phyloP scores from a whole-genome alignment of 345 rosid species.

The Linum trigynum region DNA sequence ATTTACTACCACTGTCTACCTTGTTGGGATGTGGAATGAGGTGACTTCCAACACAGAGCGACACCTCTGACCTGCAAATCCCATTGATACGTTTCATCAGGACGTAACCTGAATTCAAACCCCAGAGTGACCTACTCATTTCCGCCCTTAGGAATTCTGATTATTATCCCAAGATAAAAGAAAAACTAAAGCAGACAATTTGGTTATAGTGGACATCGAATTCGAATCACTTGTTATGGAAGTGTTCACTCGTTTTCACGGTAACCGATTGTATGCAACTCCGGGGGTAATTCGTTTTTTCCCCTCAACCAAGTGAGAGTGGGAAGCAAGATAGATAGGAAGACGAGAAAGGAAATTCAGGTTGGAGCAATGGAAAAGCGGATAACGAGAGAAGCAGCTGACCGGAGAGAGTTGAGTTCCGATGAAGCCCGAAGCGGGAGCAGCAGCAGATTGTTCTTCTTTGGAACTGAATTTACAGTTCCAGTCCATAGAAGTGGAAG shows the following conservation, averaged over 20 bases:
- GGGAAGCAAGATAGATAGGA: neutral
- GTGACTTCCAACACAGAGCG: conserved; percentile 48
- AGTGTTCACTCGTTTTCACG: neutral
- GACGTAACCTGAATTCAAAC: neutral
- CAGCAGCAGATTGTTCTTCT: conserved; percentile 21
- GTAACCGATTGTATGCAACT: neutral
- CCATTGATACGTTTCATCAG: neutral
- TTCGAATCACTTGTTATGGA: no score
- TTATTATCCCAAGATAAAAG: no score
- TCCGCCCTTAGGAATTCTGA: neutral
- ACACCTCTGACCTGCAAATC: conserved; percentile 31
- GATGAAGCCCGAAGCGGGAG: conserved; percentile 28
- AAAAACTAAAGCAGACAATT: neutral
- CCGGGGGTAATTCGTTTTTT: no score
- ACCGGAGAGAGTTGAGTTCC: conserved; percentile 37
- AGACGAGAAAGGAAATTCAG: neutral
- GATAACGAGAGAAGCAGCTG: conserved; percentile 1
- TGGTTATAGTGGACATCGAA: no score
- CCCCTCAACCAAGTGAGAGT: no score
- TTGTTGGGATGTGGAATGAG: conserved; percentile 77
- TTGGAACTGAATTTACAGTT: conserved; percentile 8
- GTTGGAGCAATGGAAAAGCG: neutral
- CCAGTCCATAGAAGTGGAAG: conserved; percentile 1
- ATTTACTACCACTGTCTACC: conserved; percentile 24
- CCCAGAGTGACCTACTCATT: neutral